Evolutionary conservation across 768 basidiomycete species (phyloP).

Genomic region (Dioszegia crocea): DNA sequence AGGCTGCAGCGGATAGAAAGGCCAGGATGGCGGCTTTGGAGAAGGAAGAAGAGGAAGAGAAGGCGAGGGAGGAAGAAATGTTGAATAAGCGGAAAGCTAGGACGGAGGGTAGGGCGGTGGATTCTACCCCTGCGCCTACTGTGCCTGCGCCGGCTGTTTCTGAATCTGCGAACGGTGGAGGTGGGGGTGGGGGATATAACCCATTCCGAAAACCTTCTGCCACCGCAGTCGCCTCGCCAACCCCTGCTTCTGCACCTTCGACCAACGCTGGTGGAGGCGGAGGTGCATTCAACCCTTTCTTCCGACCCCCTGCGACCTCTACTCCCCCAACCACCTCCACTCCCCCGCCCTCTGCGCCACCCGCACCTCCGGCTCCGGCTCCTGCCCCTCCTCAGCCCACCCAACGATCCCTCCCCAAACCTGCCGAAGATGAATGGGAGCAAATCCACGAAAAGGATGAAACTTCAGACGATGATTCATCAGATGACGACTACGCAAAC

Average conservation of each 20-base stretch:
- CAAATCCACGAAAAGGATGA: constrained; percentile 65
- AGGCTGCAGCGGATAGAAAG: constrained; percentile 63
- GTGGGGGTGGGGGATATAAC: constrained; percentile 31
- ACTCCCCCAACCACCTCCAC: constrained; percentile 42
- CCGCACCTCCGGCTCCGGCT: constrained; percentile 33
- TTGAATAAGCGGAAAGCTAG: constrained; percentile 26
- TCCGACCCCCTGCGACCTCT: constrained; percentile 51
- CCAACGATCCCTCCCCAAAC: constrained; percentile 50
- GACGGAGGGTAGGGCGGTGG: neutral
- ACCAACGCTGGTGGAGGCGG: constrained; percentile 12
- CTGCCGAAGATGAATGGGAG: constrained; percentile 74
- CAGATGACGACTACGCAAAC: constrained; percentile 72
- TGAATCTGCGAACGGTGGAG: too few relatives aligned
- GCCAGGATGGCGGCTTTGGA: constrained; percentile 59
- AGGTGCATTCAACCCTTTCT: constrained; percentile 72
- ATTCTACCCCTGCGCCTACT: constrained; percentile 32
- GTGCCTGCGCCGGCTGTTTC: too few relatives aligned
- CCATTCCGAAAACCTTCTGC: constrained; percentile 39
- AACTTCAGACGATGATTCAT: constrained; percentile 56
- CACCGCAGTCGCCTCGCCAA: constrained; percentile 26
- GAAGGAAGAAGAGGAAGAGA: constrained; percentile 66
- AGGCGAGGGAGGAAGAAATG: constrained; percentile 56
- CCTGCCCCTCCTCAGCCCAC: constrained; percentile 23
- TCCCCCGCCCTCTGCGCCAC: constrained; percentile 21
- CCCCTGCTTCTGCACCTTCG: constrained; percentile 49